Evolutionary conservation across 345 rosid genomes (phyloP).

Genomic region (Populus tremula): DNA sequence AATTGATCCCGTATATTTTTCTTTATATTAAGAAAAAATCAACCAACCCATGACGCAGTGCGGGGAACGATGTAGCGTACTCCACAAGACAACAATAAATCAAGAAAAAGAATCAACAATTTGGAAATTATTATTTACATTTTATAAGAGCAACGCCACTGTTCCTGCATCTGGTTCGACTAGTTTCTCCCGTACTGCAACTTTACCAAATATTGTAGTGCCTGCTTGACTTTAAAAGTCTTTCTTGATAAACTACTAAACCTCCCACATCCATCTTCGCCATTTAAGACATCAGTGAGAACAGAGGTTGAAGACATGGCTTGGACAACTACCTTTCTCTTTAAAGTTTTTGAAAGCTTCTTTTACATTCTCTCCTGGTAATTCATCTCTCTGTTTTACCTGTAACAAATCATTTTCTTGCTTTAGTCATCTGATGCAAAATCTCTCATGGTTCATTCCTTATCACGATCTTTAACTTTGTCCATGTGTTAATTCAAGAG

Average conservation of each 20-base stretch:
- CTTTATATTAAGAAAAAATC: no score
- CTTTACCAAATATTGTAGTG: background rate
- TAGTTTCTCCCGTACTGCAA: no score
- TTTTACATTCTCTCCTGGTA: slow-evolving; percentile 31
- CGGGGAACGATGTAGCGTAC: no score
- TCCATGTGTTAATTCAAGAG: background rate
- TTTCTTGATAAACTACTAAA: background rate
- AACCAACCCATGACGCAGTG: no score
- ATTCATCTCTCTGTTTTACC: background rate
- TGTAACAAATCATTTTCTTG: background rate
- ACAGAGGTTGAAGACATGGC: slow-evolving; percentile 16
- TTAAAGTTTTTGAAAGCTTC: slow-evolving; percentile 8
- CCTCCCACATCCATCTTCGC: background rate
- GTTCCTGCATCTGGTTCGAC: no score
- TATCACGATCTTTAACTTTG: background rate
- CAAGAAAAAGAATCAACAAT: no score
- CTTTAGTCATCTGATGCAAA: background rate
- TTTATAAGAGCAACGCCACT: no score
- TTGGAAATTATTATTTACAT: no score
- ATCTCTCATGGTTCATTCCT: background rate
- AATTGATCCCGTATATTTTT: no score
- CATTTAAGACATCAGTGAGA: background rate
- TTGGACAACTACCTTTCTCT: slow-evolving; percentile 2
- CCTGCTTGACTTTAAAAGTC: background rate
- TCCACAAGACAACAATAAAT: no score